These are phyloP conservation scores for Coniferiporia sulphurascens DNA, from an alignment of 1,284 basidiomycete genomes.

Conservation along the genomic window DNA sequence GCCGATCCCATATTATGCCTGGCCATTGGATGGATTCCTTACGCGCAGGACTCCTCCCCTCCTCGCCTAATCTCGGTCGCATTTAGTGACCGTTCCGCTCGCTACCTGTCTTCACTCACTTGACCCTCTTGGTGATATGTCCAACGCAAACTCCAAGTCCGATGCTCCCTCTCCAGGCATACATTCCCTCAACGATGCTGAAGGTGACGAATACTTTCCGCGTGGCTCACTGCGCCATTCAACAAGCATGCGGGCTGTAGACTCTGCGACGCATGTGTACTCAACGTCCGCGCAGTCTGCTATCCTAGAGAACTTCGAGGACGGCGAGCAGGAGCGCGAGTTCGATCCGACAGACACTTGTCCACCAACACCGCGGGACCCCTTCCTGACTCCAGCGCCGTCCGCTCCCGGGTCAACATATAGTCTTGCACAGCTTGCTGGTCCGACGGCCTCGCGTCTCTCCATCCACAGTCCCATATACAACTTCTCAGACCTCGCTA, in stretches of 20 bases:
- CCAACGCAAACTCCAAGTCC: neutral
- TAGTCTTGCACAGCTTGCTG: constrained; percentile 22
- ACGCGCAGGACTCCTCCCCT: neutral
- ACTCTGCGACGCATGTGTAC: neutral
- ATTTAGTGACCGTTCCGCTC: neutral
- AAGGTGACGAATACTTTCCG: constrained; percentile 9
- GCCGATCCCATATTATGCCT: neutral
- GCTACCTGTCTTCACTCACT: neutral
- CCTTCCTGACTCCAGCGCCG: constrained; percentile 15
- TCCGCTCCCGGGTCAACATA: constrained; percentile 23
- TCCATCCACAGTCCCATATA: constrained; percentile 15
- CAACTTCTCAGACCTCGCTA: constrained; percentile 12
- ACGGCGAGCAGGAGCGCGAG: neutral
- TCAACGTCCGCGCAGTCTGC: constrained; percentile 2
- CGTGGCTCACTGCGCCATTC: constrained; percentile 6
- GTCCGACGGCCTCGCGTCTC: constrained; percentile 9
- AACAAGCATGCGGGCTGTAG: neutral
- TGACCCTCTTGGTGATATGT: neutral
- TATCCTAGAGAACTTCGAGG: constrained; percentile 5
- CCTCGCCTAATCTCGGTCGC: neutral
- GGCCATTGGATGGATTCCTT: neutral
- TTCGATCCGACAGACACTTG: constrained; percentile 10
- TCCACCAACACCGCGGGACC: constrained; percentile 16
- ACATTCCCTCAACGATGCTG: neutral
- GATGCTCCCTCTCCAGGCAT: neutral